These are phyloP conservation scores for Lagenaria siceraria DNA, from an alignment of 306 rosid species.

Conservation along the genomic window DNA sequence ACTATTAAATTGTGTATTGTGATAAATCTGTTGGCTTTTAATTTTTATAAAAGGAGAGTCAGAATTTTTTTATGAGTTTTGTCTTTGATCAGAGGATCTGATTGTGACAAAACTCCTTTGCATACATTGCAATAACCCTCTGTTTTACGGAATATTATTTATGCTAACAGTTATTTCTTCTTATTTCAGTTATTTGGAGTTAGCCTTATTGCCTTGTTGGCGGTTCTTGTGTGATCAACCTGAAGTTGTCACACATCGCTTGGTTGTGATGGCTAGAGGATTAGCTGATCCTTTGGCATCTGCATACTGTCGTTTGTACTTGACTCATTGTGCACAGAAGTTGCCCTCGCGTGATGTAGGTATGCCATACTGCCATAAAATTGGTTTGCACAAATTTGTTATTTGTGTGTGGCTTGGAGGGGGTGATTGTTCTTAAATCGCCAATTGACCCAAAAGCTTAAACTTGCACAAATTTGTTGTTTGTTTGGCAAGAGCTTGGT, in stretches of 20 bases:
- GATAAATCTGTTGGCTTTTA: background rate
- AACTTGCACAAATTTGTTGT: no score
- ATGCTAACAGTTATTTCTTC: slow-evolving; percentile 14
- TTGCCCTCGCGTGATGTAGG: slow-evolving; percentile 60
- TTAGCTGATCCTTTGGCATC: slow-evolving; percentile 89
- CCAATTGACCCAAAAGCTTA: no score
- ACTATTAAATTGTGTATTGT: background rate
- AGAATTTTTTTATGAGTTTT: background rate
- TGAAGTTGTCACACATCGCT: slow-evolving; percentile 44
- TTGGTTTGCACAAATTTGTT: background rate
- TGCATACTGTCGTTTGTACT: slow-evolving; percentile 68
- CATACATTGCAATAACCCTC: background rate
- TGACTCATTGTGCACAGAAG: slow-evolving; percentile 69
- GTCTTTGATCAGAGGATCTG: background rate
- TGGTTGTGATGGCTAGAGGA: slow-evolving; percentile 84
- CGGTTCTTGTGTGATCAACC: slow-evolving; percentile 64
- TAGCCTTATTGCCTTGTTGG: slow-evolving; percentile 90
- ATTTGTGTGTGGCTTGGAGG: background rate
- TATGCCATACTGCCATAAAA: background rate
- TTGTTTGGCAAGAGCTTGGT: no score
- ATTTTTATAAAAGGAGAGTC: background rate
- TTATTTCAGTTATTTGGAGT: slow-evolving; percentile 71
- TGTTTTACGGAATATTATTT: slow-evolving; percentile 11
- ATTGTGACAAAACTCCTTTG: background rate
- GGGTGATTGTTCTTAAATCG: no score